A percentile compares a stretch with the other conserved stretches of the same genome.
These are phyloP conservation scores for Rhodotorula graminis DNA, from an alignment of 768 basidiomycete species.

Conservation along the genomic window DNA sequence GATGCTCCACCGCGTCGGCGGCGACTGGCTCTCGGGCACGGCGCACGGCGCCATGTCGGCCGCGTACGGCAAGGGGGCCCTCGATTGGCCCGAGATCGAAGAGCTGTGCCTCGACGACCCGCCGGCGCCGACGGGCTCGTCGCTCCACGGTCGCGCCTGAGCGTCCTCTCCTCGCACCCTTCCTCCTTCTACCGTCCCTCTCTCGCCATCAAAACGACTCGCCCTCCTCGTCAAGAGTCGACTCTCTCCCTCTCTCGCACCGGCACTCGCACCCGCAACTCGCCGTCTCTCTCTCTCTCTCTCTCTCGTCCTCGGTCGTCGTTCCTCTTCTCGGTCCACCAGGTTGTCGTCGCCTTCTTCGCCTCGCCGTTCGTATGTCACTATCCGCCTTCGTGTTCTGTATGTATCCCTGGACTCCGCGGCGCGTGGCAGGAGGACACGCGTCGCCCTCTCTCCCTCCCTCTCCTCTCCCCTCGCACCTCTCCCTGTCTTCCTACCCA, in stretches of 20 bases:
- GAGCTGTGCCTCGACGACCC: conserved; percentile 23
- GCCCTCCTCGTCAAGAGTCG: background rate
- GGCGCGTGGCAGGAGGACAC: conserved; percentile 1
- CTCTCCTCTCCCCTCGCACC: background rate
- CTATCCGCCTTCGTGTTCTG: background rate
- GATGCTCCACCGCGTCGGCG: conserved; percentile 23
- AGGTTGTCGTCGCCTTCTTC: background rate
- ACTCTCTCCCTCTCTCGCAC: background rate
- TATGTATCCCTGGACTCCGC: background rate
- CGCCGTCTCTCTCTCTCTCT: too few relatives aligned
- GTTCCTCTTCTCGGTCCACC: background rate
- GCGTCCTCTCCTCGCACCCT: background rate
- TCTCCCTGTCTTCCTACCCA: too few relatives aligned
- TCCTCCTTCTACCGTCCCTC: background rate
- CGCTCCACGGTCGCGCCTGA: background rate
- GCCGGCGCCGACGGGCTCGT: background rate
- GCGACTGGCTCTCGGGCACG: conserved; percentile 11
- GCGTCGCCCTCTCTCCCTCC: background rate
- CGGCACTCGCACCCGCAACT: background rate
- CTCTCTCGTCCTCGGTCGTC: background rate
- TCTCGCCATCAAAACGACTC: background rate
- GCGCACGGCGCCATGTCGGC: background rate
- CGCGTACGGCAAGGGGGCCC: background rate
- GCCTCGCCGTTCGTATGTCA: background rate
- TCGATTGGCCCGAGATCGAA: conserved; percentile 29